Evolutionary conservation across 495 filamentous ascomycete genomes (phyloP), one percentile per base, ranked within the genome.

Genomic region (Penicillium psychrofluorescens): DNA sequence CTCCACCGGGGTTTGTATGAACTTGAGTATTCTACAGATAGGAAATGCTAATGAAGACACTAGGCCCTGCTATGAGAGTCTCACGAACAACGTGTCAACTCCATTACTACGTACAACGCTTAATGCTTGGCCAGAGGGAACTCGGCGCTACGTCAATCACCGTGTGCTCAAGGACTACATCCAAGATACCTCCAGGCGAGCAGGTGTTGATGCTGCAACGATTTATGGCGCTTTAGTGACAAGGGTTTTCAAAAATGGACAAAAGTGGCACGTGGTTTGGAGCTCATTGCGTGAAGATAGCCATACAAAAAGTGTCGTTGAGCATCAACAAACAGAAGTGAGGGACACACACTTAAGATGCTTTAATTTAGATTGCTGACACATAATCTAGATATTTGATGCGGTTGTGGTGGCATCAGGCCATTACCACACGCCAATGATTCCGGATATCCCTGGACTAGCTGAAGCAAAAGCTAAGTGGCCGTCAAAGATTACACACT

Each of bases 61-160:
- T 36, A 75, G 73, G 11, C 72, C 71, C 14, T 72, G 76, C 49
- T 86, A 86, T 45, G 67, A 70, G 4, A 78, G 79, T 13, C 61
- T 86, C 9, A 75, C 62, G 27, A 88, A 81, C 41, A 86, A 86
- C 55, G 75, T 86, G 6, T 68, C 80, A 5, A 85, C 80, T 1
- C 66, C 65, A 9, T 54, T 86, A 28, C 76, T 85, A 63, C 59
- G 68, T 34, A 75, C 77, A 28, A 78, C 67, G 39, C 66, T 83
- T n/a, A 75, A 74, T 38, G 50, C 63, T 0, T 86, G 81, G 79
- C 75, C 77, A 1, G 64, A 76, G 14, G 78, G 74, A 5, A 84
- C 77, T 0, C 70, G 67, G 11, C 67, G 70, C 34, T 76, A 70
- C 50, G 73, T 84, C 11, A 77, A 64, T 36, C 80, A 84, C 45